Conservation (phyloP, 1,284 basidiomycete genomes). For the Melampsora americana region DNA sequence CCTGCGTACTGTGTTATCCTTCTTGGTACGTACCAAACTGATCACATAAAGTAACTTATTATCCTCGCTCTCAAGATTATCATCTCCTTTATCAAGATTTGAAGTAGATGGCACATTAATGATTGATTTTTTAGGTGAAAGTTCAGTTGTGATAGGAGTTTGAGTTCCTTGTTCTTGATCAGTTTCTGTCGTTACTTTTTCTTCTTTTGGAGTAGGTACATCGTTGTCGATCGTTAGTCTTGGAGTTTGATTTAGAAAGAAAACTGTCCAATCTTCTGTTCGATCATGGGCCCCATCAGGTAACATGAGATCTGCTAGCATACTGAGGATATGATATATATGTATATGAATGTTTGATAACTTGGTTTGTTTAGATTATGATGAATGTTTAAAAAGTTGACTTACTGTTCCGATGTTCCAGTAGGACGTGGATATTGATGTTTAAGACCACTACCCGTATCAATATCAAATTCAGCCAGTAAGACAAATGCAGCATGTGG, state of each 20-base stretch:
- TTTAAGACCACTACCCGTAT: conserved; percentile 68
- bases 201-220: not conserved
- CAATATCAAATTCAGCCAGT: conserved; percentile 92
- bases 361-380: not conserved
- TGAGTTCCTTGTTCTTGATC: not conserved
- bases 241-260: conserved; percentile 89
- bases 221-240: conserved; percentile 74
- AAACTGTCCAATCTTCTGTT: conserved; percentile 94
- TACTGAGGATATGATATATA: conserved; percentile 58
- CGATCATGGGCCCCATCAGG: conserved; percentile 95
- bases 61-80: conserved; percentile 10
- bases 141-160: not conserved
- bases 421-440: conserved; percentile 90
- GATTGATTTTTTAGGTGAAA: not conserved
- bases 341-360: not conserved
- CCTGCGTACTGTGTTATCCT: conserved; percentile 80
- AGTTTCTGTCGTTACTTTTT: not conserved
- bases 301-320: conserved; percentile 94
- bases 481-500: conserved; percentile 86
- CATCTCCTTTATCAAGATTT: not conserved
- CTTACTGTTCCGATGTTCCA: conserved; percentile 84
- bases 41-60: conserved; percentile 66
- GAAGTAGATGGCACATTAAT: not conserved
- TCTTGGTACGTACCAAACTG: conserved; percentile 91
- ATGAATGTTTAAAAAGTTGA: conserved; percentile 16